phyloP scores from a whole-genome alignment of 345 rosid species.

The Bruguiera gymnorhiza region DNA sequence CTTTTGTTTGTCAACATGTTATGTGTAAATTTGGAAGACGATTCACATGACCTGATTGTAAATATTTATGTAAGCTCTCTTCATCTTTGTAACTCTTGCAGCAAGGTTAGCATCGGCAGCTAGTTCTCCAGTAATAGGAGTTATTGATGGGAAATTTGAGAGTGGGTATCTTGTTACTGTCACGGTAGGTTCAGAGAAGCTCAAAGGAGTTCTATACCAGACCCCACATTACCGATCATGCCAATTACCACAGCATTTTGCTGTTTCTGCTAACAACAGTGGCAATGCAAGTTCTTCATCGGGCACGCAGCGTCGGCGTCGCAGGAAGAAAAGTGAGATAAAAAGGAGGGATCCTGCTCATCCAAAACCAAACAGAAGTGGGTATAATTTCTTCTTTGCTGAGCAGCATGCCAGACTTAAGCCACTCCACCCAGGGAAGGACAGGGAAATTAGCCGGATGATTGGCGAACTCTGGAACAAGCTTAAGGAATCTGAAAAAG shows the following conservation, averaged over 20 bases:
- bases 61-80: not conserved
- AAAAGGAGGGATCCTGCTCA: constrained; percentile 91
- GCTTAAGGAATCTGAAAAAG: constrained; percentile 53
- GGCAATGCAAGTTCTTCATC: constrained; percentile 24
- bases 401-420: constrained; percentile 94
- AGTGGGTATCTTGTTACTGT: constrained; percentile 88
- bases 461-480: constrained; percentile 94
- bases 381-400: constrained; percentile 92
- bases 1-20: too few species aligned
- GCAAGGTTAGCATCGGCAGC: constrained; percentile 37
- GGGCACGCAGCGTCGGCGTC: constrained; percentile 64
- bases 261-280: constrained; percentile 26
- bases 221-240: constrained; percentile 38
- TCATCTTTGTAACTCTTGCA: constrained; percentile 14
- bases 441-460: constrained; percentile 86
- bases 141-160: constrained; percentile 88
- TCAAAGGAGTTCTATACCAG: constrained; percentile 79
- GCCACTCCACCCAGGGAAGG: constrained; percentile 90
- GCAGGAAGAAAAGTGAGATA: constrained; percentile 85
- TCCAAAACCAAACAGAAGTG: constrained; percentile 92
- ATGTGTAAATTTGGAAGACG: not conserved
- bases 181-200: constrained; percentile 65
- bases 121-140: constrained; percentile 60
- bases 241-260: constrained; percentile 31
- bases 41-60: too few species aligned